These are phyloP conservation scores for Thalassiosira hispida DNA, from an alignment of 352 stramenopile species.

Conservation along the genomic window DNA sequence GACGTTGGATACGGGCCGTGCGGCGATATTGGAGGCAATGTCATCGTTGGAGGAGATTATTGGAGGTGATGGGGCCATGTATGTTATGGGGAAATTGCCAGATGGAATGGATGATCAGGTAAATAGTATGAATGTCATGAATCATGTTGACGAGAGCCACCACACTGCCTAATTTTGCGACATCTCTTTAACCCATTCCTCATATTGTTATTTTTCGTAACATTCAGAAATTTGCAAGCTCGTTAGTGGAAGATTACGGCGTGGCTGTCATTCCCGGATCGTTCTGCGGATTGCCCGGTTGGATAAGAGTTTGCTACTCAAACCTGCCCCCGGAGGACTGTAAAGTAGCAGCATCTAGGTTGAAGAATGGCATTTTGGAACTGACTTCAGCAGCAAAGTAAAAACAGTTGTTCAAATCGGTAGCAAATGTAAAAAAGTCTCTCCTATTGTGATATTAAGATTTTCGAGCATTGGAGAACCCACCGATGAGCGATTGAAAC, in stretches of 20 bases:
- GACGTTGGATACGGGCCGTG: slow-evolving; percentile 62
- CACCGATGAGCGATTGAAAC: too few relatives aligned
- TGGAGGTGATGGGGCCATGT: slow-evolving; percentile 72
- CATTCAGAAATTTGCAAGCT: slow-evolving; percentile 59
- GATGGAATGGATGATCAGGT: slow-evolving; percentile 52
- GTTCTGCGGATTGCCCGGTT: slow-evolving; percentile 81
- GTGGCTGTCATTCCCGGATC: slow-evolving; percentile 81
- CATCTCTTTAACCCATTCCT: too few relatives aligned
- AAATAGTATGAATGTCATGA: neutral
- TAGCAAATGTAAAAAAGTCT: too few relatives aligned
- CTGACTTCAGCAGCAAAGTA: neutral
- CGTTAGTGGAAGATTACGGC: slow-evolving; percentile 69
- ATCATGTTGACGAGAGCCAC: neutral
- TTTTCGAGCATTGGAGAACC: too few relatives aligned
- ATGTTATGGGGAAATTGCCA: slow-evolving; percentile 79
- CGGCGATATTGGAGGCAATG: slow-evolving; percentile 68
- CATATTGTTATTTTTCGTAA: too few relatives aligned
- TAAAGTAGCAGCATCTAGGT: slow-evolving; percentile 62
- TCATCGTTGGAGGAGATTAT: slow-evolving; percentile 61
- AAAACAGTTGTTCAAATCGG: too few relatives aligned
- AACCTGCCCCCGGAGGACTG: slow-evolving; percentile 74
- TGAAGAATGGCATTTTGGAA: slow-evolving; percentile 58
- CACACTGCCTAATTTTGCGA: slow-evolving; percentile 7
- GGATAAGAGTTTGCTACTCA: slow-evolving; percentile 84
- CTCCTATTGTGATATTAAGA: too few relatives aligned